These are phyloP conservation scores for Termitomyces sp. DNA, from an alignment of 768 basidiomycete species.

Conservation along the genomic window DNA sequence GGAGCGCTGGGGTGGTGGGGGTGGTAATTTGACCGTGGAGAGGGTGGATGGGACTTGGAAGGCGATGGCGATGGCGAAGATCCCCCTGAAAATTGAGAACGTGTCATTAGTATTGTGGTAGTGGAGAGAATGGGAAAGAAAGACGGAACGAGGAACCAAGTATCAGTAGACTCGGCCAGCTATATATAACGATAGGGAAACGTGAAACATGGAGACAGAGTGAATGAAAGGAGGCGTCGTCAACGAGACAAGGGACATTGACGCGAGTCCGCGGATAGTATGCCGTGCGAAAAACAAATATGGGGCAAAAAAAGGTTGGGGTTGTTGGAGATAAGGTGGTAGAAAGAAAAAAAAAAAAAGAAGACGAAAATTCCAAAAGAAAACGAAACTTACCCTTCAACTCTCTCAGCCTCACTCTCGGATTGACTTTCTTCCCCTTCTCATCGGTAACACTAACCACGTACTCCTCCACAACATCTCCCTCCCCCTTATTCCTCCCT, in stretches of 20 bases:
- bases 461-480: neutral
- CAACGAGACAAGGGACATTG: neutral
- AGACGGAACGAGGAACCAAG: neutral
- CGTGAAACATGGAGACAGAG: neutral
- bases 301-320: neutral
- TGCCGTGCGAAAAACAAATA: neutral
- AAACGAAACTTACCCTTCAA: constrained; percentile 7
- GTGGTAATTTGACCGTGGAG: neutral
- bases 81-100: neutral
- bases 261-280: no score
- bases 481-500: neutral
- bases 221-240: neutral
- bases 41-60: constrained; percentile 2
- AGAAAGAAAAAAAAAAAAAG: neutral
- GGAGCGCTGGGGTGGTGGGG: neutral
- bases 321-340: neutral
- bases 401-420: neutral
- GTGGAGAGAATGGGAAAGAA: neutral
- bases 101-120: neutral
- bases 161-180: neutral
- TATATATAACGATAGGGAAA: neutral
- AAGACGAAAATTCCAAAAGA: neutral
- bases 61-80: constrained; percentile 1
- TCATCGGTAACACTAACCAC: constrained; percentile 5
- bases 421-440: neutral